phyloP scores from a whole-genome alignment of 2,329 filamentous ascomycete species.

The Ophiognomonia clavigignenti-juglandacearum region DNA sequence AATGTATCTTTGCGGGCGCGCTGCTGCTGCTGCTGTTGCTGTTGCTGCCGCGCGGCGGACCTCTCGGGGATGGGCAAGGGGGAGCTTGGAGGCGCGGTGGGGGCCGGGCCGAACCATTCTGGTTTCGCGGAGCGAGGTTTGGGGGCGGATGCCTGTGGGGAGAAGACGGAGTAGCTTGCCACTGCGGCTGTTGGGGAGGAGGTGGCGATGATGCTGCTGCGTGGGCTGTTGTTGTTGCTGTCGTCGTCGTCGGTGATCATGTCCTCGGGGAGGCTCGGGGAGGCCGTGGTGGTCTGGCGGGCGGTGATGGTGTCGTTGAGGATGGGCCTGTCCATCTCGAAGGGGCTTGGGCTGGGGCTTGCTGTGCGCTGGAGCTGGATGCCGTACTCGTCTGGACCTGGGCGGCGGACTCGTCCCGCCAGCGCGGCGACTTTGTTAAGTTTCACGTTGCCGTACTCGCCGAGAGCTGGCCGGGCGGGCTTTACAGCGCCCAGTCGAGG shows the following conservation, averaged over 20 bases:
- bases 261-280: neutral
- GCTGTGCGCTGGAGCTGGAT: neutral
- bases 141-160: conserved; percentile 7
- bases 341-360: neutral
- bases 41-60: neutral
- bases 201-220: conserved; percentile 5
- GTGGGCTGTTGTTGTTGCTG: neutral
- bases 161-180: conserved; percentile 14
- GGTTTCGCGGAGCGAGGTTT: neutral
- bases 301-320: neutral
- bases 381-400: conserved; percentile 8
- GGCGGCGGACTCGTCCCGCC: neutral
- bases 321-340: conserved; percentile 10
- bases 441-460: conserved; percentile 2
- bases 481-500: neutral
- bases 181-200: conserved; percentile 2
- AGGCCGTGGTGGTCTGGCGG: neutral
- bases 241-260: neutral
- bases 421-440: neutral
- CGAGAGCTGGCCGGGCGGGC: conserved; percentile 3
- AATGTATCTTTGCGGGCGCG: neutral
- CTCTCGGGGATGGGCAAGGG: conserved; percentile 13
- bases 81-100: conserved; percentile 8
- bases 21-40: conserved; percentile 1
- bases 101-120: conserved; percentile 13